These are phyloP conservation scores for Trichoderma aggressivum DNA, from an alignment of 2,329 filamentous ascomycete species.

Conservation along the genomic window DNA sequence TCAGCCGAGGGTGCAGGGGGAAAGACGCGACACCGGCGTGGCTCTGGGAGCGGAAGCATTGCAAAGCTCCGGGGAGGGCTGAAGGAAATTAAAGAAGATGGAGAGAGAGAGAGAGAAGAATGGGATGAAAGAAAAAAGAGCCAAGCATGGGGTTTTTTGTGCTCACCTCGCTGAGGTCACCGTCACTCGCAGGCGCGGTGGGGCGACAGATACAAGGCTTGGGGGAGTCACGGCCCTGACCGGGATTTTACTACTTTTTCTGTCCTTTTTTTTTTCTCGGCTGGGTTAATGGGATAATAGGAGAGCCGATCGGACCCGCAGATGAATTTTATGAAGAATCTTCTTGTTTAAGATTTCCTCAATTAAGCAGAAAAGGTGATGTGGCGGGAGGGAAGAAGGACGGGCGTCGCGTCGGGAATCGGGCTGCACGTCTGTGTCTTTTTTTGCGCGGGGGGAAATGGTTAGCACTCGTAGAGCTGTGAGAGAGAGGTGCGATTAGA, in stretches of 20 bases:
- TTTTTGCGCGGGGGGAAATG: not conserved
- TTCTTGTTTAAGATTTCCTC: not conserved
- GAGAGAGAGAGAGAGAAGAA: not conserved
- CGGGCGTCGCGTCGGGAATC: not conserved
- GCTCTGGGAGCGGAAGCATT: not conserved
- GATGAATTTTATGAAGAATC: not conserved
- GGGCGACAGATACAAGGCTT: conserved; percentile 17
- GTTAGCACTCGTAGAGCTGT: not conserved
- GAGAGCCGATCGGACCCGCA: conserved; percentile 16
- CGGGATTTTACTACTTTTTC: conserved; percentile 7
- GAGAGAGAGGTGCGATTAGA: not conserved
- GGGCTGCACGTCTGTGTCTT: not conserved
- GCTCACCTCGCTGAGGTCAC: conserved; percentile 20
- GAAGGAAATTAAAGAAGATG: not conserved
- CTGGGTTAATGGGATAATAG: conserved; percentile 6
- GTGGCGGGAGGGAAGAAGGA: not conserved
- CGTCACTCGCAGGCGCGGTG: conserved; percentile 17
- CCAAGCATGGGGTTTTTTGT: not conserved
- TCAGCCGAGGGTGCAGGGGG: conserved; percentile 5
- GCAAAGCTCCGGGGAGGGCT: not conserved
- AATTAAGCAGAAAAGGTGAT: not conserved
- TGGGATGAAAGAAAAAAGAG: not conserved
- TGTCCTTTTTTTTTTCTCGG: conserved; percentile 1
- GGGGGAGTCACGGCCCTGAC: conserved; percentile 16
- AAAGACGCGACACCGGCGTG: conserved; percentile 12